phyloP scores from a whole-genome alignment of 345 rosid genomes.

The Brassica cretica region DNA sequence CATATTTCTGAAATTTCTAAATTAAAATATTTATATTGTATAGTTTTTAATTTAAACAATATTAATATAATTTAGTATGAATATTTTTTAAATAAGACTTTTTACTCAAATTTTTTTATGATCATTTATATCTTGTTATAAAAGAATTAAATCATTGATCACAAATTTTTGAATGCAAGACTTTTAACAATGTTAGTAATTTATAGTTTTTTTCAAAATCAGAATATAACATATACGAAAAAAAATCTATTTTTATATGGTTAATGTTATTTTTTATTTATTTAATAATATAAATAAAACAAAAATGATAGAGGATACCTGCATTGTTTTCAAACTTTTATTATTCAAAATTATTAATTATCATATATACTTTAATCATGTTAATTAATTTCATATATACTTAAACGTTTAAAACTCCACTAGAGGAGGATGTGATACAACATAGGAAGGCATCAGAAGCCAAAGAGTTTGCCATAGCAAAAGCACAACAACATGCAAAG shows the following conservation, averaged over 20 bases:
- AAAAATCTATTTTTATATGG: not conserved
- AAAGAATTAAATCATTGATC: too few relatives aligned
- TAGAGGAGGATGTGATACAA: not conserved
- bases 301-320: too few relatives aligned
- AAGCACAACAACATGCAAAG: not conserved
- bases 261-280: not conserved
- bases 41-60: too few relatives aligned
- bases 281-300: too few relatives aligned
- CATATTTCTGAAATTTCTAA: not conserved
- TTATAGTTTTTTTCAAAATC: too few relatives aligned
- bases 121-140: too few relatives aligned
- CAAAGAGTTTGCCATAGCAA: not conserved
- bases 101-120: not conserved
- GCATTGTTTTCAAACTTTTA: not conserved
- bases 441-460: not conserved
- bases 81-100: too few relatives aligned
- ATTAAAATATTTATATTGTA: too few relatives aligned
- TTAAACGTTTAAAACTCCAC: not conserved
- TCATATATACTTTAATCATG: not conserved
- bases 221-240: not conserved
- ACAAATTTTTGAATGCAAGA: too few relatives aligned
- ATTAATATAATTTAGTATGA: too few relatives aligned
- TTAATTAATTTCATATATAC: not conserved
- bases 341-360: not conserved
- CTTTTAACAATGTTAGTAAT: too few relatives aligned